Evolutionary conservation across 148 eudicot species (phyloP), one percentile per base, ranked within the genome.

Genomic region (Amaranthus hypochondriacus): DNA sequence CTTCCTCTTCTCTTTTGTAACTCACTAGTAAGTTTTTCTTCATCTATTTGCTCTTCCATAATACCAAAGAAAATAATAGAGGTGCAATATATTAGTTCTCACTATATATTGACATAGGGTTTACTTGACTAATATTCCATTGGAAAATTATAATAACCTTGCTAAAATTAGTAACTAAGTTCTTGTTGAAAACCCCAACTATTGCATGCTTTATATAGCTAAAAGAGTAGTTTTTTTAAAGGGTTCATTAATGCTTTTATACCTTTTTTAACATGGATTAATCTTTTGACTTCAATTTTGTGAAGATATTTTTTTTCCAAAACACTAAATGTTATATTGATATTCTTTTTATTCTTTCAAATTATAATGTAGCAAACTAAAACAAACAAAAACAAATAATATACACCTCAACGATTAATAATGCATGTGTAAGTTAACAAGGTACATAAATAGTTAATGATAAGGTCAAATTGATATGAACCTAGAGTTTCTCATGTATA

Each of bases 1-100:
- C 77, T 79, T 0, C 74, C 77, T 68, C 77, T 78, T 62, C 74
- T 70, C 56, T 48, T 76, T 7, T 64, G 70, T 11, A 74, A 65
- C 47, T 74, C 69, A 52, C 76, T 75, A 65, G 55, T 56, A 59
- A 10, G 59, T 28, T 49, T 71, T 43, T 71, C 64, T 42, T 63
- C 66, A 10, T 64, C 49, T 52, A 39, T 48, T 6, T 73, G 28
- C 9, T 68, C 49, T 62, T 73, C 73, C 73, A 78, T 78, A 56
- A 47, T 76, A n/a, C 18, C 46, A 42, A 76, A 21, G 11, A 50
- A 62, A 7, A 5, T 15, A 57, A 48, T 21, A 6, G 42, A 44
- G 5, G 52, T 11, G 15, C 14, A 18, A 18, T 18, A 18, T 18
- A 48, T 39, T 51, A 48, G 46, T 9, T 18, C 10, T 58, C 52